Evolutionary conservation across 2,329 filamentous ascomycete genomes (phyloP), one percentile per base, ranked within the genome.

Genomic region (Penicillium sp.): DNA sequence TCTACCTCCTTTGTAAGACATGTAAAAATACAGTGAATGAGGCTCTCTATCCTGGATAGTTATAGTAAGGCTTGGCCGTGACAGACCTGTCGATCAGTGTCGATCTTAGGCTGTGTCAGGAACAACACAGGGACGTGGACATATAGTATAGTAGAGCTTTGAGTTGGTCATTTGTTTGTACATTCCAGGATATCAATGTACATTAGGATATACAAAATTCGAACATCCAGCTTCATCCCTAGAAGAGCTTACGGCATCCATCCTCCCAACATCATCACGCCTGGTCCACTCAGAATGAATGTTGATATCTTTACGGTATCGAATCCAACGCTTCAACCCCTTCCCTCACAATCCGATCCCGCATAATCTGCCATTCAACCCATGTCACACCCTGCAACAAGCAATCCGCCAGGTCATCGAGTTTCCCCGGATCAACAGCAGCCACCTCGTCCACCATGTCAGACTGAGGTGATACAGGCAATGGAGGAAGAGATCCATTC

Each of bases 391-490:
- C 90, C 71, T 95, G 90, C 52, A 94, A 70, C 26, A 94, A 75
- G 69, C 87, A 89, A 75, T 95, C 90, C 0, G 90, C 88, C 48
- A 95, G 74, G 75, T 95, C 90, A 72, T 95, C 90, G 51, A 93
- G 72, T 72, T 94, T 94, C n/a, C 66, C 70, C 34, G 72, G 63
- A 35, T 61, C 59, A 43, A 55, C 18, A 35, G 35, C 44, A 26
- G 9, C 32, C 10, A 13, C n/a, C 59, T 64, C 37, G 9, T 52
- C 24, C 31, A 4, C 7, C 3, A 13, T 14, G 9, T 14, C 20
- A 11, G 22, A n/a, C 8, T 9, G 20, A 38, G 31, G 11, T 2
- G 38, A 44, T 9, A 4, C 9, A 2, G 22, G n/a, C 8, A 24
- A 22, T 8, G n/a, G 5, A 11, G 50, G 9, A 11, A 13, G 14